Base-by-base conservation (phyloP, 352 stramenopile genomes). In the Globisporangium ultimum region DNA sequence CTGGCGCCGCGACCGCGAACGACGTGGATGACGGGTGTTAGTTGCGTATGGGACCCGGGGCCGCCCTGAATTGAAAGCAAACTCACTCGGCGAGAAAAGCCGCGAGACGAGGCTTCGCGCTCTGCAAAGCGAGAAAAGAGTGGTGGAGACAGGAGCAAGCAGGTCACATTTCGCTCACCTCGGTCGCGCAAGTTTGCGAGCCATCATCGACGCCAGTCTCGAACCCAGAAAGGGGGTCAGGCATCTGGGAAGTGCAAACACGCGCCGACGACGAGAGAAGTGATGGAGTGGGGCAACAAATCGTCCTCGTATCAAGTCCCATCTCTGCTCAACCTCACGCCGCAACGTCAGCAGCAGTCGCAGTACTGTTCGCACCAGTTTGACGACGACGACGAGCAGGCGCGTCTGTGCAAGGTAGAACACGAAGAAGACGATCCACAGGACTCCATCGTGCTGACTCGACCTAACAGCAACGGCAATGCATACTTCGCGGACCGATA, bases 271-370 rank as follows among this genome's bases (percentile, higher is more conserved):
- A 42, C 49, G 53, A 38, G 21, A 43, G 58, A 61, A 49, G 46
- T 41, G 46, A 72, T 76, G 68, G 70, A 67, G 61, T 76, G 68
- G 68, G 32, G 57, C 53, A 40, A 9, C 20, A 58, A 51, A 58
- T 41, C n/a, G 40, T 53, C 61, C 36, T 60, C 51, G 9, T 62
- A 59, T 20, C 53, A 61, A 22, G 18, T 52, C 38, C 12, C 42
- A 36, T 32, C 18, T 41, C 34, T 38, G 18, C 52, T 58, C 10
- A 41, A 41, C 18, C 55, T n/a, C 52, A 50, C 20, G 40, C 40
- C 17, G 7, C 40, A 45, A 45, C 40, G 11, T 24, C 22, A 22
- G 14, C 48, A 40, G 17, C 48, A 53, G 5, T 3, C 24, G 3
- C 21, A 7, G 22, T 36, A 42, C 12, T 14, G 22, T 24, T 17